phyloP scores from a whole-genome alignment of 306 rosid species.

The Quercus parvula region DNA sequence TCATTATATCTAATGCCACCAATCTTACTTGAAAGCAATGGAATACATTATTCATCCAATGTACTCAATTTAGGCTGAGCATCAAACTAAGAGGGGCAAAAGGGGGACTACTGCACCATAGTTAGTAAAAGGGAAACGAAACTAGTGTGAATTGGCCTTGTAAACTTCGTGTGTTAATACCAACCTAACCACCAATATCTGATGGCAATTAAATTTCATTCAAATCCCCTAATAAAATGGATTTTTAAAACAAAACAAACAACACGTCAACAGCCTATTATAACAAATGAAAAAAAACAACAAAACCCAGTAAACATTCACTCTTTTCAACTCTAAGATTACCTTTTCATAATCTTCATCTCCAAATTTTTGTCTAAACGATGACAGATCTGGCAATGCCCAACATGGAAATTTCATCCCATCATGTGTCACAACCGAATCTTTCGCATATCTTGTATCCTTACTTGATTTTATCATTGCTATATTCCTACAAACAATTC shows the following conservation, averaged over 20 bases:
- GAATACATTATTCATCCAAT: neutral
- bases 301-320: neutral
- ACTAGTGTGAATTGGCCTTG: neutral
- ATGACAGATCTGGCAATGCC: slow-evolving; percentile 69
- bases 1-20: neutral
- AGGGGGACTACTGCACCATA: no score
- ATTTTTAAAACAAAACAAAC: neutral
- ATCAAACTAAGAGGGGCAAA: neutral
- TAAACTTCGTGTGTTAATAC: neutral
- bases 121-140: no score
- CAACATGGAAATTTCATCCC: slow-evolving; percentile 80
- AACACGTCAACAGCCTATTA: neutral
- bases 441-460: slow-evolving; percentile 72
- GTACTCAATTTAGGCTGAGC: neutral
- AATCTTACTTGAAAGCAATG: neutral
- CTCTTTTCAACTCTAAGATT: neutral
- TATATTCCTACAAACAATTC: slow-evolving; percentile 47
- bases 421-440: slow-evolving; percentile 79
- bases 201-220: neutral
- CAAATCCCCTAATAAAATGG: neutral
- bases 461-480: slow-evolving; percentile 82
- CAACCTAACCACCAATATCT: neutral
- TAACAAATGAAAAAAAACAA: no score
- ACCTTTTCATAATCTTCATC: slow-evolving; percentile 70
- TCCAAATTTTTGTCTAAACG: slow-evolving; percentile 58